A percentile compares a stretch with the other conserved stretches of the same genome.
phyloP scores from a whole-genome alignment of 169 alveolate genomes.

The Eimeria tenella region DNA sequence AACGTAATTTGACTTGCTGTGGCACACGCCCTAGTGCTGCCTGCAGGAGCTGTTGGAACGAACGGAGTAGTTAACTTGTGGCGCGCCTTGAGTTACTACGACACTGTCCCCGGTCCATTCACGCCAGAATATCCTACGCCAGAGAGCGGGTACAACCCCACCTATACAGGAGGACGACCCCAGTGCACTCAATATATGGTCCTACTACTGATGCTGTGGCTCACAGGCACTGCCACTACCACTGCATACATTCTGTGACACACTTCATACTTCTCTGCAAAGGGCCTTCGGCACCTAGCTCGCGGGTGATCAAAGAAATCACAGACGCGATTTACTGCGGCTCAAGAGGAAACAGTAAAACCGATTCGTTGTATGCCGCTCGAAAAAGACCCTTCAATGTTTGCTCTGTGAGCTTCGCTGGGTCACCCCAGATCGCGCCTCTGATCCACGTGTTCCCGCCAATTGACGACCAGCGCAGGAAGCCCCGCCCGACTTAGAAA shows the following conservation, averaged over 20 bases:
- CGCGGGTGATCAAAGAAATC: background rate
- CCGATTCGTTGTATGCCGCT: conserved; percentile 27
- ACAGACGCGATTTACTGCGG: background rate
- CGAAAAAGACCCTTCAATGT: conserved; percentile 39
- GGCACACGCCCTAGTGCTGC: background rate
- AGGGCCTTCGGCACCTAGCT: background rate
- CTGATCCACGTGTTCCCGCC: conserved; percentile 8
- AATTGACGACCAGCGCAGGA: conserved; percentile 35
- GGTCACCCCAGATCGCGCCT: conserved; percentile 13
- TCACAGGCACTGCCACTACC: background rate
- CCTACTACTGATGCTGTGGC: conserved; percentile 5
- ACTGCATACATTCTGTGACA: background rate
- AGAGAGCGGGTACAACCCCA: conserved; percentile 65
- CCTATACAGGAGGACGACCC: background rate
- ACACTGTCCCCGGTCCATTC: conserved; percentile 66
- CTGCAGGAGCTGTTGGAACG: conserved; percentile 72
- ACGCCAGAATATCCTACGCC: conserved; percentile 68
- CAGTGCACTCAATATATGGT: background rate
- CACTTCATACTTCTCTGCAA: background rate
- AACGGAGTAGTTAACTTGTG: conserved; percentile 76
- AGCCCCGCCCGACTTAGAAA: background rate
- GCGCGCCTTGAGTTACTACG: conserved; percentile 73
- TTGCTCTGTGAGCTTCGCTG: conserved; percentile 34
- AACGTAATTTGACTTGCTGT: too few species aligned
- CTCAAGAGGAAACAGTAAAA: conserved; percentile 21